A percentile compares a stretch with the other conserved stretches of the same genome.
Conservation (phyloP, 148 eudicot genomes). For the Rhododendron vialii region DNA sequence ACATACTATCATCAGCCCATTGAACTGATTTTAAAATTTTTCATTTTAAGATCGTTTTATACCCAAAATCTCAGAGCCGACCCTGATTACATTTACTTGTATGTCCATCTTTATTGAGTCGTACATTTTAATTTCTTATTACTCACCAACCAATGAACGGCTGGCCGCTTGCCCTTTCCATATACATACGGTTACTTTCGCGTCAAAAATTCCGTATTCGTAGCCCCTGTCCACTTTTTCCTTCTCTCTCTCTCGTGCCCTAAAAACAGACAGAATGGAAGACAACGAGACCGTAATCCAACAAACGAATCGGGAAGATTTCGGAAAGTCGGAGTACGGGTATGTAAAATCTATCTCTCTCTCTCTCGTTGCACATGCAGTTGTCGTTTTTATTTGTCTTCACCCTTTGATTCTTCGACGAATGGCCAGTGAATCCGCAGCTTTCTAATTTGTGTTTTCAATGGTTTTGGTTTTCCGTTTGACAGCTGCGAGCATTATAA, state of each 20-base stretch:
- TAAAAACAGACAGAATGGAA: constrained; percentile 15
- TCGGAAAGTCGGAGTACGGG: constrained; percentile 51
- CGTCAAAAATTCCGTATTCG: not conserved
- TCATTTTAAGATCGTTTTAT: no score
- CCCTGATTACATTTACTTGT: no score
- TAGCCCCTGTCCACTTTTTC: not conserved
- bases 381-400: not conserved
- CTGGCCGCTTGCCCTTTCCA: no score
- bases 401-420: not conserved
- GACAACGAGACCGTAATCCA: constrained; percentile 12
- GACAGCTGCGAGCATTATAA: constrained; percentile 68
- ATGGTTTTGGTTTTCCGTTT: not conserved
- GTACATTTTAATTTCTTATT: no score
- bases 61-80: no score
- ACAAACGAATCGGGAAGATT: constrained; percentile 16
- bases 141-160: no score
- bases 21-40: no score
- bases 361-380: not conserved
- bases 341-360: not conserved
- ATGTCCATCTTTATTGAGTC: no score
- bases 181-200: not conserved
- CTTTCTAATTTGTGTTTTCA: not conserved
- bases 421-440: not conserved
- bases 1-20: no score
- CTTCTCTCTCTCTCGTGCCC: not conserved